Base-by-base conservation (phyloP, 768 basidiomycete species). In the Pisolithus orientalis region DNA sequence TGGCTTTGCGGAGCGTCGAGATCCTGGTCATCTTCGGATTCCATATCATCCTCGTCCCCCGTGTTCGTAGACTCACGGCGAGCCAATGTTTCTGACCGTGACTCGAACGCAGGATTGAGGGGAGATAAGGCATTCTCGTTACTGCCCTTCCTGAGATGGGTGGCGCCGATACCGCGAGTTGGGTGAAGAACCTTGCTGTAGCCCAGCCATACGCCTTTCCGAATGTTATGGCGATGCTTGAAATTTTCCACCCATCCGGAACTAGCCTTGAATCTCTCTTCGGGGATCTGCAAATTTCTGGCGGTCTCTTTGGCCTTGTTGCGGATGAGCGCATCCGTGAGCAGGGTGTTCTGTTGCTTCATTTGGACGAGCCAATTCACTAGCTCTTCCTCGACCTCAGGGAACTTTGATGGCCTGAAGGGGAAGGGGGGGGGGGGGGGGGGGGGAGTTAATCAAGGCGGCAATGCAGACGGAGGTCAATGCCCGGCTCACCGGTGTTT, bases 201-300 rank as follows among this genome's bases (percentile, higher is more conserved):
- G 27, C 75, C 74, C 17, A 66, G 70, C 78, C 79, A 84, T 17
- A 77, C 69, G 1, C 88, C 89, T 24, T 79, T 79, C 40, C 81
- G 78, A 55, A 94, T 88, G 53, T 82, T 82, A 57, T 87, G 80
- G 32, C 92, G 83, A 59, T 80, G 78, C 71, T 93, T 94, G 75
- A 93, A 94, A 65, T 90, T 90, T 65, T 94, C 90, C 50, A 94
- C 78, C 92, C 92, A 94, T 4, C 90, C 90, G 9, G 86, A 83
- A 62, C 85, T 89, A n/a, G 88, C 91, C 70, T 93, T 94, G 79
- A 94, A 94, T 65, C 80, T 78, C 52, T 87, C 85, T 53, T 83
- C 78, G 44, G 75, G 64, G 54, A 86, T 81, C 48, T 76, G 72
- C 47, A 83, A 75, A 6, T 57, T 62, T 40, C 73, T 69, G 1